A percentile compares a stretch with the other conserved stretches of the same genome.
Conservation (phyloP, 768 basidiomycete genomes). For the Russula ochroleuca region DNA sequence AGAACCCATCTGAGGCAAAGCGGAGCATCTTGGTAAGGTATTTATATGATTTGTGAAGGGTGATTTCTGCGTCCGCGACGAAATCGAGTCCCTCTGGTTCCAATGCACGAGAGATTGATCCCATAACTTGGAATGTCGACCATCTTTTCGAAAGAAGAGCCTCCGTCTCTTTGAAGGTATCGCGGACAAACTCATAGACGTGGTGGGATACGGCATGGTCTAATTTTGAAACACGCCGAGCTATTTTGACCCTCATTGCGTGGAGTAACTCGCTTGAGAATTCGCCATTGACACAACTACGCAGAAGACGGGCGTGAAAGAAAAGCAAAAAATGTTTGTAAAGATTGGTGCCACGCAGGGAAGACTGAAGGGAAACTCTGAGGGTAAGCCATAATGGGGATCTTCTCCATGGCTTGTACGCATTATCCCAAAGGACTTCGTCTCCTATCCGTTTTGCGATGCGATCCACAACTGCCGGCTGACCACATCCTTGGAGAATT, state of each 20-base stretch:
- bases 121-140: not conserved
- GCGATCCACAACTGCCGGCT: conserved; percentile 31
- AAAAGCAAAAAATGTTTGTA: conserved; percentile 51
- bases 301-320: conserved; percentile 29
- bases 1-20: not conserved
- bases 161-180: not conserved
- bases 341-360: conserved; percentile 21
- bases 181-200: not conserved
- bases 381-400: conserved; percentile 49
- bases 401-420: conserved; percentile 45
- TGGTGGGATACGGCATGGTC: conserved; percentile 6
- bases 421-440: conserved; percentile 42
- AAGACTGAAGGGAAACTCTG: conserved; percentile 41
- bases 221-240: conserved; percentile 28
- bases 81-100: not conserved
- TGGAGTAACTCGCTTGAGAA: conserved; percentile 34
- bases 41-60: not conserved
- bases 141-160: conserved; percentile 6
- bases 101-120: not conserved
- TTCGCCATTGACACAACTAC: conserved; percentile 27
- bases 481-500: conserved; percentile 42
- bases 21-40: conserved; percentile 8
- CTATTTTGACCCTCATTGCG: conserved; percentile 32
- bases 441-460: conserved; percentile 46
- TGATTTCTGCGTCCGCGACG: conserved; percentile 3